Base-by-base conservation (phyloP, 768 basidiomycete genomes). In the Pleurotus giganteus region DNA sequence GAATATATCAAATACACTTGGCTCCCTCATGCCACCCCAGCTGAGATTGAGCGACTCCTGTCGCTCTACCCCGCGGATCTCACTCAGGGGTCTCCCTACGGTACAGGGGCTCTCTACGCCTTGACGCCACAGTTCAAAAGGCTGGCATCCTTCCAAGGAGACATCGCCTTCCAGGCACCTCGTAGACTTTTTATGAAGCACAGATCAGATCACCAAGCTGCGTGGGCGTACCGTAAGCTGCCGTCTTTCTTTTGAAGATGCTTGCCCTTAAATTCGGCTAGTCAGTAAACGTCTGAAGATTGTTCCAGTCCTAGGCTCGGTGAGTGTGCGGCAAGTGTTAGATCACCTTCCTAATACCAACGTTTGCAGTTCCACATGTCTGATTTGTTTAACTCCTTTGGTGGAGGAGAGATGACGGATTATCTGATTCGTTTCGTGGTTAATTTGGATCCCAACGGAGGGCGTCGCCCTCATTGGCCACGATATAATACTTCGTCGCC, bases 101-200 rank as follows among this genome's bases (percentile, higher is more conserved):
- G 69, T 47, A 82, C 80, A 0, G 74, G 76, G 0, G 46, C 61
- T 21, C 44, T 68, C 17, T 75, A 81, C 43, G 70, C 69, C 0
- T 60, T 76, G 4, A 72, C 74, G 1, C 72, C 78, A 0, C 73
- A 83, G 55, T 83, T 70, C 65, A 84, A 83, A 61, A 68, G 80
- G 6, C 53, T 81, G 4, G 76, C 81, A 1, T 72, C 81, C 0
- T 69, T 83, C 54, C 72, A 71, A 52, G 82, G 81, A 0, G 83
- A 85, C 45, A 63, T 62, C 5, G 68, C 74, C 1, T 82, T 82
- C 64, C 79, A 82, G 36, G 80, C 71, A 0, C 80, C 81, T 7
- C 70, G 81, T n/a, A 67, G 78, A 15, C 75, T 77, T 60, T 76
- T 84, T 58, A 60, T 83, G 24, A 61, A 77, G 42, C 56, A 69